Conservation (phyloP, 2,329 filamentous ascomycete species). For the Fusarium sp. region DNA sequence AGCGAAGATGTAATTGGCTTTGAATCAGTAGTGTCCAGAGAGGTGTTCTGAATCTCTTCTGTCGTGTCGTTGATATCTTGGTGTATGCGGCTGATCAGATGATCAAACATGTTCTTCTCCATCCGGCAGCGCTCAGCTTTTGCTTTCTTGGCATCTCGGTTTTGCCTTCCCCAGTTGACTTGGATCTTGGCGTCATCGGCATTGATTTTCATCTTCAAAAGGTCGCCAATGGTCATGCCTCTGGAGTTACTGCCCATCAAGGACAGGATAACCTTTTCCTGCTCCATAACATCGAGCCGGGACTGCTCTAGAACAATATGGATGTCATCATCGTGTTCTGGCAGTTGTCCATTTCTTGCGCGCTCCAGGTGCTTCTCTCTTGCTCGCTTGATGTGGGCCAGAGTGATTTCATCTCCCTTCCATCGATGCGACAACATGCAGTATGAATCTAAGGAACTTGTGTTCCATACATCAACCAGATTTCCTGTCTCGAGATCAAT, state of each 20-base stretch:
- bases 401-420: conserved; percentile 6
- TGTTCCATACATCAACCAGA: conserved; percentile 9
- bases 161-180: not conserved
- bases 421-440: conserved; percentile 15
- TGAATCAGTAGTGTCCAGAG: not conserved
- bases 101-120: conserved; percentile 16
- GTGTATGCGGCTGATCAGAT: not conserved
- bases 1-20: not conserved
- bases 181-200: not conserved
- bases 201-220: not conserved
- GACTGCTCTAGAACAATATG: conserved; percentile 1
- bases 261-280: not conserved
- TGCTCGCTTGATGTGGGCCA: conserved; percentile 6
- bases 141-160: conserved; percentile 4
- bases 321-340: not conserved
- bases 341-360: not conserved
- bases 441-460: not conserved
- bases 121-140: conserved; percentile 1
- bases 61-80: not conserved
- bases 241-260: not conserved
- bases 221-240: not conserved
- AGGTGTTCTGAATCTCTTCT: not conserved
- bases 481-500: conserved; percentile 8
- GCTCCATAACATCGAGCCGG: not conserved
- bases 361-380: not conserved